Base-by-base conservation (phyloP, 352 stramenopile genomes). In the Ophiocytium majus region DNA sequence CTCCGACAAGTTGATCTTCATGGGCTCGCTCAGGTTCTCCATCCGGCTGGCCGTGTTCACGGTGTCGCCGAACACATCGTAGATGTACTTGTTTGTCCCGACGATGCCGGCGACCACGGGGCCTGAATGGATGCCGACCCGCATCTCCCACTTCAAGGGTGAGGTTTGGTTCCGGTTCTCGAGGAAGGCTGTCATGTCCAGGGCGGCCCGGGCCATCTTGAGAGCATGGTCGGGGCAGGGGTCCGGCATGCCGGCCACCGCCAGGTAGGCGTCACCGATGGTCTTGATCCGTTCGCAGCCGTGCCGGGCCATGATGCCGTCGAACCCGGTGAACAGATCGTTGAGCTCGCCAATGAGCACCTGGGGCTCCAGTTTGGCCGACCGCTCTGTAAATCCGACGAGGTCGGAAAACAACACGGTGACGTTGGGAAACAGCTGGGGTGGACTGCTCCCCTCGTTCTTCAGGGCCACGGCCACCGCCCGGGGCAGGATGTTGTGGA, bases 31-130 rank as follows among this genome's bases (percentile, higher is more conserved):
- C 19, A 28, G 19, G 19, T 71, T 71, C 28, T 71, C 57, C 23
- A 71, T 71, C 57, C 57, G 57, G 28, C 57, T 71, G 57, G 57
- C 57, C 28, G 28, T 28, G 28, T 71, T 71, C 19, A 71, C 57
- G 19, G 57, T 71, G 57, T 71, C 57, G 28, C 57, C 57, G 19
- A 23, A 71, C 23, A 71, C 28, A 71, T 71, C 57, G 28, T 71
- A 71, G 28, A 28, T 28, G 28, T 23, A 71, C 36, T 94, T 94
- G 84, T 94, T 94, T 82, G 93, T 91, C 9, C 92, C 92, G 10
- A 95, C 92, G n/a, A 95, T 91, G 9, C 92, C 92, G 0, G 92
- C 92, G 0, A 94, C 91, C 33, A 94, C 92, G 76, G 92, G 92
- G 63, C 92, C 92, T 0, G 90, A 93, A 85, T 95, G 92, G 79